Conservation (phyloP, 1,284 basidiomycete species). For the Macrocystidia cucumis region DNA sequence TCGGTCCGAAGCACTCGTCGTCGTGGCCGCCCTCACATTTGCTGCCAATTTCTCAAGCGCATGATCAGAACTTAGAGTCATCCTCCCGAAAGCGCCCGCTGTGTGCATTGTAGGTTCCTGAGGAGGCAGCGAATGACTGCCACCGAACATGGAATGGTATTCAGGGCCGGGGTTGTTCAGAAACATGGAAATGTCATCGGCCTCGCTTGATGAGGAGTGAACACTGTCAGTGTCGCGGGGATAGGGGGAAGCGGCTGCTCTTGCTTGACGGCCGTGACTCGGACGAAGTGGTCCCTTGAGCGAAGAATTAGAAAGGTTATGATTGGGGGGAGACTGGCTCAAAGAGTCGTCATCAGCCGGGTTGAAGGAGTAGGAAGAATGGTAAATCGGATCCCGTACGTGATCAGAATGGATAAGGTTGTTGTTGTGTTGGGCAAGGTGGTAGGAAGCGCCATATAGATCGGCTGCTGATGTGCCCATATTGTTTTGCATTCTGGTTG, state of each 20-base stretch:
- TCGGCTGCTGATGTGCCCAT: constrained; percentile 52
- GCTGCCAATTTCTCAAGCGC: constrained; percentile 78
- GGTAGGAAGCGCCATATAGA: constrained; percentile 57
- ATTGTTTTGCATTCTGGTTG: constrained; percentile 40
- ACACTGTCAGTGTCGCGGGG: constrained; percentile 77
- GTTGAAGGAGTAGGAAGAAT: constrained; percentile 9
- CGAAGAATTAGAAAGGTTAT: constrained; percentile 60
- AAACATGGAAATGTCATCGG: constrained; percentile 76
- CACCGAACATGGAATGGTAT: constrained; percentile 53
- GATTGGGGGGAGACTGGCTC: constrained; percentile 63
- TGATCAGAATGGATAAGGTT: constrained; percentile 35
- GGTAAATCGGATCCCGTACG: constrained; percentile 19
- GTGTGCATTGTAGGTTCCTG: constrained; percentile 60
- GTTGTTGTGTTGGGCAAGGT: constrained; percentile 28
- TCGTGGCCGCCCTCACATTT: constrained; percentile 80
- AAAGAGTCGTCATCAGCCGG: constrained; percentile 30
- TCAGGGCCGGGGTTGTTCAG: constrained; percentile 47
- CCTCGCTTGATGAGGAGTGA: constrained; percentile 78
- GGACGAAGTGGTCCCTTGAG: constrained; percentile 65
- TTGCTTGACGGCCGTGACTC: constrained; percentile 67
- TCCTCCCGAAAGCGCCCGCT: constrained; percentile 61
- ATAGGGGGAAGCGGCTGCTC: constrained; percentile 72
- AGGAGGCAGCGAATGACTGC: constrained; percentile 33
- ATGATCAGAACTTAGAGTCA: constrained; percentile 68
- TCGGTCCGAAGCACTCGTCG: constrained; percentile 80